Evolutionary conservation across 2,329 filamentous ascomycete genomes (phyloP).

Genomic region (Didymosphaeria variabile): DNA sequence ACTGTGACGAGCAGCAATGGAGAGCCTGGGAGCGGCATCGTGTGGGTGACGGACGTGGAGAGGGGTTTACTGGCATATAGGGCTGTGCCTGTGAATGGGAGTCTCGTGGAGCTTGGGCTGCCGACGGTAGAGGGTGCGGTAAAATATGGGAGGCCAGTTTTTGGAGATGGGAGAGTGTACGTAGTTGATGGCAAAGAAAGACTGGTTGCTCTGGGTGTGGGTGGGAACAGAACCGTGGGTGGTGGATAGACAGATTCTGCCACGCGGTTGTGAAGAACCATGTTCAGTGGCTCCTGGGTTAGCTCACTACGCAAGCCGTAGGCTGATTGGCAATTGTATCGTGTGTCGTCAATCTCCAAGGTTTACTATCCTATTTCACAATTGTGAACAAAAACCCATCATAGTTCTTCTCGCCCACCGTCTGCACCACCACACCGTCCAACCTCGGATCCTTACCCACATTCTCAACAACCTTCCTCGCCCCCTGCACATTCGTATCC

Average conservation of each 20-base stretch:
- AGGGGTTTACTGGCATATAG: conserved; percentile 52
- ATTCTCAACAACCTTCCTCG: conserved; percentile 53
- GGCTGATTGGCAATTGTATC: no score
- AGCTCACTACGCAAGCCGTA: no score
- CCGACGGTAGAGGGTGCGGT: conserved; percentile 51
- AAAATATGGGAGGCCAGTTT: conserved; percentile 53
- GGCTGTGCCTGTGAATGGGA: conserved; percentile 52
- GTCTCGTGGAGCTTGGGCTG: conserved; percentile 46
- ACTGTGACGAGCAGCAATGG: conserved; percentile 52
- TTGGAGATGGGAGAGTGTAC: conserved; percentile 48
- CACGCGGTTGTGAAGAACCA: no score
- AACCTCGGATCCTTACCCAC: conserved; percentile 54
- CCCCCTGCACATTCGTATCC: conserved; percentile 42
- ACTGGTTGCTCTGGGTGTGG: conserved; percentile 20
- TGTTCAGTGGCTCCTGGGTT: no score
- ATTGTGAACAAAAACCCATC: conserved; percentile 57
- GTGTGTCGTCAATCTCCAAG: no score
- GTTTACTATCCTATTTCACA: conserved; percentile 38
- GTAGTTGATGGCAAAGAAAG: conserved; percentile 29
- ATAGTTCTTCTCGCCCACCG: conserved; percentile 58
- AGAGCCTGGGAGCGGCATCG: conserved; percentile 32
- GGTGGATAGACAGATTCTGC: not conserved
- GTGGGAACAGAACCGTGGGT: not conserved
- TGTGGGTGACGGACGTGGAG: conserved; percentile 54
- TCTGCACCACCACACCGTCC: conserved; percentile 56